Conservation (phyloP, 2,329 filamentous ascomycete genomes). For the Aschersonia sp. region DNA sequence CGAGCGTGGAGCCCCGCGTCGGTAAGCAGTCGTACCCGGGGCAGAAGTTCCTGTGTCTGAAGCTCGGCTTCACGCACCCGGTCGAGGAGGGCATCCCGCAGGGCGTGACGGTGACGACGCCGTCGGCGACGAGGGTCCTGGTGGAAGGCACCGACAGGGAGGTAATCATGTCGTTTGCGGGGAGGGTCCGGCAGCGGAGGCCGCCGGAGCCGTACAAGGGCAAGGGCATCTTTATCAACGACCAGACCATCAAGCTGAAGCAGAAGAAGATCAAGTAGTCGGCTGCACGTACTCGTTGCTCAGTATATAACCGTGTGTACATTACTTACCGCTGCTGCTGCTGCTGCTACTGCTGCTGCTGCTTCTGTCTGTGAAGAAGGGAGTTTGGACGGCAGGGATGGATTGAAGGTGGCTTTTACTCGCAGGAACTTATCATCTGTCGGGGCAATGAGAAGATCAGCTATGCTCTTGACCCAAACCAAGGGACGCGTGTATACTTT, state of each 20-base stretch:
- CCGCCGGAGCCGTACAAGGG: slow-evolving; percentile 96
- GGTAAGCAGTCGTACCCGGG: slow-evolving; percentile 62
- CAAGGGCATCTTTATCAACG: slow-evolving; percentile 96
- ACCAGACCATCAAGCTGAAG: slow-evolving; percentile 96
- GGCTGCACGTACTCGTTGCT: background rate
- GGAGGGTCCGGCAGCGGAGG: slow-evolving; percentile 76
- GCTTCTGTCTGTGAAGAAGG: too few relatives aligned
- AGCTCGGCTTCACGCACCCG: slow-evolving; percentile 92
- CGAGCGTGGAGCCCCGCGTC: slow-evolving; percentile 65
- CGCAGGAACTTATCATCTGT: too few relatives aligned
- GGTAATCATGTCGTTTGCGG: slow-evolving; percentile 80
- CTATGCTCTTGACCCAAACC: too few relatives aligned
- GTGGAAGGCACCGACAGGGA: slow-evolving; percentile 80
- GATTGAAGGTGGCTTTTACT: too few relatives aligned
- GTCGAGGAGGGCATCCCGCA: slow-evolving; percentile 75
- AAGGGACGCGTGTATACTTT: too few relatives aligned
- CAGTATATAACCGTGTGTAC: background rate
- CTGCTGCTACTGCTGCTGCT: too few relatives aligned
- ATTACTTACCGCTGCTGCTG: background rate
- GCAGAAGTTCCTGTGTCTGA: slow-evolving; percentile 81
- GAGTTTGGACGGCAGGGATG: too few relatives aligned
- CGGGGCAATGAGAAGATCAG: too few relatives aligned
- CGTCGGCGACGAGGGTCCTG: slow-evolving; percentile 81
- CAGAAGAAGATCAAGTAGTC: slow-evolving; percentile 86
- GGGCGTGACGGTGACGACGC: slow-evolving; percentile 74